Percentiles rank a stretch among this genome's conserved stretches.
These are phyloP conservation scores for Candida sonorensis DNA, from an alignment of 805 yeast genomes.

Conservation along the genomic window DNA sequence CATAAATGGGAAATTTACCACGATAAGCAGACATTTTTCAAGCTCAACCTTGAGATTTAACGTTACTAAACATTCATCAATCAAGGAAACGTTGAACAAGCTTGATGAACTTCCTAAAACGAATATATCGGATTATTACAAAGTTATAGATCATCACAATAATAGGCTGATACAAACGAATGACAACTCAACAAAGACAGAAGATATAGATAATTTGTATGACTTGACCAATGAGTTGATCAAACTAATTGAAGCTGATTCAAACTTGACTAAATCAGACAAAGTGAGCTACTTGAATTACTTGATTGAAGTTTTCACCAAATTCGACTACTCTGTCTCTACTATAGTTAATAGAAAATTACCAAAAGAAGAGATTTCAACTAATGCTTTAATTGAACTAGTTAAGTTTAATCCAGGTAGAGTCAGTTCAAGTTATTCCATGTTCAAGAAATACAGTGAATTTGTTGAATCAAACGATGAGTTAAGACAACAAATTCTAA, in stretches of 20 bases:
- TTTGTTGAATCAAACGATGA: slow-evolving; percentile 4
- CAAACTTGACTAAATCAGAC: slow-evolving; percentile 5
- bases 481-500: slow-evolving; percentile 9
- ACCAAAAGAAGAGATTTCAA: slow-evolving; percentile 2
- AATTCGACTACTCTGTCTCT: slow-evolving; percentile 22
- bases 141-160: slow-evolving; percentile 1
- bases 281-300: slow-evolving; percentile 16
- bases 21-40: no score
- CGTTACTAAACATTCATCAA: no score
- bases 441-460: slow-evolving; percentile 13
- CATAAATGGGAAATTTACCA: no score
- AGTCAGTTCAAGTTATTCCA: slow-evolving; percentile 27
- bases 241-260: slow-evolving; percentile 1
- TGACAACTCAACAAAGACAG: no score
- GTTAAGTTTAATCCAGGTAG: slow-evolving; percentile 32
- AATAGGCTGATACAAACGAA: background rate
- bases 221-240: slow-evolving; percentile 1
- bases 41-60: no score
- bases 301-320: slow-evolving; percentile 19
- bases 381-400: slow-evolving; percentile 16
- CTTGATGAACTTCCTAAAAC: no score
- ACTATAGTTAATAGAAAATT: slow-evolving; percentile 10
- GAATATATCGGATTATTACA: background rate
- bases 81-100: background rate
- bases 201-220: slow-evolving; percentile 1